A percentile compares a stretch with the other conserved stretches of the same genome.
Evolutionary conservation across 805 yeast species (phyloP).

Genomic region (Kazachstania viticola): DNA sequence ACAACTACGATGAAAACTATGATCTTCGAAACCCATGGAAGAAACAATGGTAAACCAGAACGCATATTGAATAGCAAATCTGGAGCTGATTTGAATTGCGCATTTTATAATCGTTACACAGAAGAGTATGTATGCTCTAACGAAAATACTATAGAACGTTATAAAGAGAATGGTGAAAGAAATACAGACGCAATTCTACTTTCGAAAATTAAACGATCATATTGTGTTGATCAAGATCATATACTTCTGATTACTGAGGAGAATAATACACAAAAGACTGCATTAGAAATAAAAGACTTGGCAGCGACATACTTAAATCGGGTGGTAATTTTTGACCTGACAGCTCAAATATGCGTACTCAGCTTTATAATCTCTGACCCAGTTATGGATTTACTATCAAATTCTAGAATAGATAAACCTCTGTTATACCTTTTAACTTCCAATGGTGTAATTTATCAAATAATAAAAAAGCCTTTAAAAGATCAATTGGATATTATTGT

Average conservation of each 20-base stretch:
- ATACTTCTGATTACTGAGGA: constrained; percentile 48
- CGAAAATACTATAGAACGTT: constrained; percentile 36
- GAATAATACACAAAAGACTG: constrained; percentile 24
- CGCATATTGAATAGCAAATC: constrained; percentile 31
- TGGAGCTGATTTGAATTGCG: constrained; percentile 36
- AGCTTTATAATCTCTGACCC: constrained; percentile 56
- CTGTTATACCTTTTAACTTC: constrained; percentile 47
- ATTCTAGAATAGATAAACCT: constrained; percentile 30
- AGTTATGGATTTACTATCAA: constrained; percentile 44
- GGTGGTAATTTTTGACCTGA: constrained; percentile 55
- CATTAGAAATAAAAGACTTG: constrained; percentile 23
- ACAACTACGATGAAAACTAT: constrained; percentile 65
- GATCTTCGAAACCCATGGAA: constrained; percentile 65
- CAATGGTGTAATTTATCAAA: constrained; percentile 62
- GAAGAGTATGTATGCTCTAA: constrained; percentile 51
- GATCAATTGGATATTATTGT: constrained; percentile 59
- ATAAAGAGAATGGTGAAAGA: constrained; percentile 42
- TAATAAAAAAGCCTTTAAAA: constrained; percentile 55
- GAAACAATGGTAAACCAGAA: constrained; percentile 58
- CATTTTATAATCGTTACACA: constrained; percentile 30
- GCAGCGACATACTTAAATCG: constrained; percentile 34
- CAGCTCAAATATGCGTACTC: constrained; percentile 59
- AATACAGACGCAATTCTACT: constrained; percentile 34
- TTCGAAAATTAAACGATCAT: constrained; percentile 36
- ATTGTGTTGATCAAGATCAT: constrained; percentile 42